Evolutionary conservation across 2,329 filamentous ascomycete genomes (phyloP).

Genomic region (Aspergillus ustus): DNA sequence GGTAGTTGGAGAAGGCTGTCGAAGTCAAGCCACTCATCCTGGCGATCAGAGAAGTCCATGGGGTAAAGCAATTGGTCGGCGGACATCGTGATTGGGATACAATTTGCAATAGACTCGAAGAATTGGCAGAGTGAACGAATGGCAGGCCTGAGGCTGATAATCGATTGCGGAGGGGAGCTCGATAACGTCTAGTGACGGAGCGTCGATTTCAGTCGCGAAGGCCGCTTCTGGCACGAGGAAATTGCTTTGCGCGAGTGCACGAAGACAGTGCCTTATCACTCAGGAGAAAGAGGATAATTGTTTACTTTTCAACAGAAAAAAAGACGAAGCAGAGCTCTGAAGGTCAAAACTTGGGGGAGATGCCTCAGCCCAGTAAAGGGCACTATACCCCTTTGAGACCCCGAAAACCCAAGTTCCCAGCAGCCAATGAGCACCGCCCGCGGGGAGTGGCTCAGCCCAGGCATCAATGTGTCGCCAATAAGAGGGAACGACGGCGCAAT

Average conservation of each 20-base stretch:
- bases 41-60: conserved; percentile 25
- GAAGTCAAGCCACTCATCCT: conserved; percentile 40
- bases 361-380: not conserved
- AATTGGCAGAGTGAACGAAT: not conserved
- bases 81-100: conserved; percentile 27
- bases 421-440: not conserved
- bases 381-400: conserved; percentile 7
- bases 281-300: conserved; percentile 1
- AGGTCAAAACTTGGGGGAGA: not conserved
- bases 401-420: not conserved
- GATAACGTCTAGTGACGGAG: not conserved
- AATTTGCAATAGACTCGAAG: not conserved
- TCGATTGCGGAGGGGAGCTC: conserved; percentile 4
- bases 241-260: not conserved
- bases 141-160: conserved; percentile 26
- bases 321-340: not conserved
- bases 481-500: not conserved
- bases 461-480: not conserved
- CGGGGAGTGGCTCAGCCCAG: conserved; percentile 5
- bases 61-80: conserved; percentile 32
- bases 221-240: conserved; percentile 5
- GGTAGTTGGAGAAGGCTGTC: conserved; percentile 40
- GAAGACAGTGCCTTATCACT: conserved; percentile 3
- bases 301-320: conserved; percentile 9
- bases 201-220: conserved; percentile 4